A percentile compares a stretch with the other conserved stretches of the same genome.
These are phyloP conservation scores for Sporothrix variecibatus DNA, from an alignment of 2,329 filamentous ascomycete genomes.

Conservation along the genomic window DNA sequence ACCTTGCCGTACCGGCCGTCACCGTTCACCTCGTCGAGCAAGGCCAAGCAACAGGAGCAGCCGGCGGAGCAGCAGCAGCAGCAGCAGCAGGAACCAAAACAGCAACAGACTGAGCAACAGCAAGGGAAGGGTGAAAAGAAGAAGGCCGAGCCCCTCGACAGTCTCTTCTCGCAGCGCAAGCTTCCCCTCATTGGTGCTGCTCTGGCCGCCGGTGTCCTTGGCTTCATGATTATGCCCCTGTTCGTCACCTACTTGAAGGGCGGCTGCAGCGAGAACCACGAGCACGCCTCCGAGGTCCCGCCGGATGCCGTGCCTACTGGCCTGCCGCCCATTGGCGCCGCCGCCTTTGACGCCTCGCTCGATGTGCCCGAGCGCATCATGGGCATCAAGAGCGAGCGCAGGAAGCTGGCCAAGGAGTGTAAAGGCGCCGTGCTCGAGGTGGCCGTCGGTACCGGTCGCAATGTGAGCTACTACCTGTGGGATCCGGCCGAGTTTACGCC, in stretches of 20 bases:
- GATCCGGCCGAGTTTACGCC: constrained; percentile 35
- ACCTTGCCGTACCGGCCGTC: neutral
- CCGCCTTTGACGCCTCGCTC: constrained; percentile 60
- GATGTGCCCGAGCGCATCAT: constrained; percentile 59
- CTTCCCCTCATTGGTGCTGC: constrained; percentile 32
- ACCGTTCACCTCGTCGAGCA: neutral
- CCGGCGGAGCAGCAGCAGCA: neutral
- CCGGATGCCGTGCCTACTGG: constrained; percentile 31
- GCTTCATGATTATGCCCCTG: constrained; percentile 32
- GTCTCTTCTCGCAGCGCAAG: constrained; percentile 35
- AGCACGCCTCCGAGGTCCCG: constrained; percentile 18
- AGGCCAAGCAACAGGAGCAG: neutral
- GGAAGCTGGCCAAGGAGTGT: constrained; percentile 50
- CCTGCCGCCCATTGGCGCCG: constrained; percentile 48
- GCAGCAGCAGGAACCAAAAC: neutral
- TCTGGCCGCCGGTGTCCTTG: constrained; percentile 32
- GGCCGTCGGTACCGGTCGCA: constrained; percentile 64
- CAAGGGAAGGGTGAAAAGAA: neutral
- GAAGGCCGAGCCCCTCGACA: constrained; percentile 29
- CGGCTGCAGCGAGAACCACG: constrained; percentile 24
- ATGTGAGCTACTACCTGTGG: constrained; percentile 62
- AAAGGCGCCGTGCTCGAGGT: constrained; percentile 63
- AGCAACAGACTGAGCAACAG: neutral
- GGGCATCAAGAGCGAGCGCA: constrained; percentile 56
- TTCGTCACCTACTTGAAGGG: constrained; percentile 29